Evolutionary conservation across 148 eudicot species (phyloP), one percentile per base, ranked within the genome.

Genomic region (Heliamphora exappendiculata): DNA sequence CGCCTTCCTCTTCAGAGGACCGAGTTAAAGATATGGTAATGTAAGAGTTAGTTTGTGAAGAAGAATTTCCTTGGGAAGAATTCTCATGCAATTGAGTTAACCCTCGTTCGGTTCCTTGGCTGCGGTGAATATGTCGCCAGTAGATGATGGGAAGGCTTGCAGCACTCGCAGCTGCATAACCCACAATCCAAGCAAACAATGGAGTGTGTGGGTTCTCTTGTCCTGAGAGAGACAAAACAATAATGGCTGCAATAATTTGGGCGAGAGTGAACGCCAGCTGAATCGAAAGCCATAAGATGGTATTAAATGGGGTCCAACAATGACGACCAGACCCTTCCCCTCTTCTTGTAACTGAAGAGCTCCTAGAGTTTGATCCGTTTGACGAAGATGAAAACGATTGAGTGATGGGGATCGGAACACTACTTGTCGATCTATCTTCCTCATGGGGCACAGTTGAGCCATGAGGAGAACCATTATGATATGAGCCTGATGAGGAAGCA

Each of bases 111-210:
- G 75, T 59, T 41, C 72, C 86, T 80, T 67, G 89, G 63, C 80
- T 83, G 53, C 86, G 80, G 72, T 84, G 83, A 79, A 91, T 77
- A 84, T 86, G 89, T 12, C 91, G 88, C 95, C 92, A 89, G 62
- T 86, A 91, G 34, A 91, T 77, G 50, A 87, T 67, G 17, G 95
- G 95, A 75, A 91, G 87, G 76, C 89, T 89, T 33, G 82, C 86
- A 50, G 76, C 78, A 78, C 92, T 89, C 45, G 92, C 95, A 83
- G 78, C 78, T 42, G 92, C 84, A 76, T 91, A 91, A 75, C 92
- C 95, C 83, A 87, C 85, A 74, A 91, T 79, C 95, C 95, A 91
- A 78, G 91, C 82, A 89, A 87, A 91, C 81, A 91, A 72, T 44
- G 91, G 95, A 69, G 92, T 88, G 75, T 81, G 90, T 37, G 95